Conservation (phyloP, 2,329 filamentous ascomycete genomes). For the Cercospora citrullina region DNA sequence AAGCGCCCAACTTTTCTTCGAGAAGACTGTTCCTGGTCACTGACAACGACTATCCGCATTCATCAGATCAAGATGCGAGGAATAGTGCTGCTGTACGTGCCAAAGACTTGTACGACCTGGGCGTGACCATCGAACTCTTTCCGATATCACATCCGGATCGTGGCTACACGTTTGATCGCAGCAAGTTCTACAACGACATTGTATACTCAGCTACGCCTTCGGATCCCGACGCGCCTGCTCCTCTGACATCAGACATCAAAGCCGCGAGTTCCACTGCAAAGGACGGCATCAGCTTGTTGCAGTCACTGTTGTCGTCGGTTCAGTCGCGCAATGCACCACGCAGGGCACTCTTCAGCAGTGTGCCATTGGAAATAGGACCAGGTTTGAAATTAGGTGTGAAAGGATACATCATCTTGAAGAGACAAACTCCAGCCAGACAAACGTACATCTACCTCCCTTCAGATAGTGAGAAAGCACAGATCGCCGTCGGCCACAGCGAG, state of each 20-base stretch:
- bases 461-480: slow-evolving; percentile 79
- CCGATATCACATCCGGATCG: slow-evolving; percentile 71
- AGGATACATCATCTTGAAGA: slow-evolving; percentile 85
- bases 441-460: slow-evolving; percentile 76
- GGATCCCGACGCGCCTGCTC: slow-evolving; percentile 66
- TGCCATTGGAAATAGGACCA: slow-evolving; percentile 86
- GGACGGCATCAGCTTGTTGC: slow-evolving; percentile 76
- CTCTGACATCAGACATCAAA: slow-evolving; percentile 56
- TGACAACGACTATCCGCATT: slow-evolving; percentile 85
- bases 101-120: slow-evolving; percentile 92
- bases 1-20: slow-evolving; percentile 90
- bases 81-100: slow-evolving; percentile 81
- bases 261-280: slow-evolving; percentile 61
- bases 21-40: slow-evolving; percentile 93
- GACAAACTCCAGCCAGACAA: slow-evolving; percentile 75
- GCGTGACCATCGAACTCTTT: slow-evolving; percentile 88
- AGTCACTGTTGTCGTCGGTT: slow-evolving; percentile 79
- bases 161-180: slow-evolving; percentile 68
- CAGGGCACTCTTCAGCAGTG: slow-evolving; percentile 78
- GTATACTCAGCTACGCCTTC: slow-evolving; percentile 74
- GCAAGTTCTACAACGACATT: slow-evolving; percentile 93
- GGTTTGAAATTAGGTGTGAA: slow-evolving; percentile 85
- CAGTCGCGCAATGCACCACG: slow-evolving; percentile 87
- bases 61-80: slow-evolving; percentile 67
- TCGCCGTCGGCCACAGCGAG: slow-evolving; percentile 72